Percentiles rank a stretch among this genome's conserved stretches.
Conservation (phyloP, 352 stramenopile genomes). For the Phytophthora pinifolia region DNA sequence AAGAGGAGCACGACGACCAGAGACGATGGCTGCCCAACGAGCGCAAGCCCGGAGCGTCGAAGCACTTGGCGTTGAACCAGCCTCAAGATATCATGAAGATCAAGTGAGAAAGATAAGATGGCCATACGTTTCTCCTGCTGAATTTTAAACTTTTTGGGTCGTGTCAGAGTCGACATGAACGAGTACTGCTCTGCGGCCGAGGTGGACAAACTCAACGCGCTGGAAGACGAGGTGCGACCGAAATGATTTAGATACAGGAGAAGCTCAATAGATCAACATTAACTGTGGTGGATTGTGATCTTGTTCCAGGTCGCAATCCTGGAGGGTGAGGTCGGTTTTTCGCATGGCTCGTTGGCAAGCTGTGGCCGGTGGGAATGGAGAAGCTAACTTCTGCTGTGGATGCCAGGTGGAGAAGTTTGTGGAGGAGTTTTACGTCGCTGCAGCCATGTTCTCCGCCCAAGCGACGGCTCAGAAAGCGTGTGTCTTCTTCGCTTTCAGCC, state of each 20-base stretch:
- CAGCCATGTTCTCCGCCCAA: conserved; percentile 49
- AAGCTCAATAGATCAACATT: background rate
- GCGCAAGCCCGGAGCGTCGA: conserved; percentile 47
- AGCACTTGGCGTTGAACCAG: conserved; percentile 37
- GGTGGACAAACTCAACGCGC: conserved; percentile 26
- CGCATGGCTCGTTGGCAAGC: background rate
- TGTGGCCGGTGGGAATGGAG: background rate
- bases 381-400: background rate
- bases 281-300: background rate
- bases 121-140: background rate
- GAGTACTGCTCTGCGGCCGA: conserved; percentile 37
- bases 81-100: conserved; percentile 31
- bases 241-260: background rate
- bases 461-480: conserved; percentile 42
- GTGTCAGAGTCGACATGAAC: conserved; percentile 34
- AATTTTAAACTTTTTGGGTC: conserved; percentile 6
- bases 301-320: conserved; percentile 18
- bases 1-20: conserved; percentile 16
- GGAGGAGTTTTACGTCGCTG: conserved; percentile 60
- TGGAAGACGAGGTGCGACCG: conserved; percentile 47
- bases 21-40: conserved; percentile 57
- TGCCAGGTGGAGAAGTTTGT: conserved; percentile 59
- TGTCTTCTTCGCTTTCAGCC: conserved; percentile 4
- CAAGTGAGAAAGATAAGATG: conserved; percentile 10
- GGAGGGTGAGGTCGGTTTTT: conserved; percentile 24